Evolutionary conservation across 129 eudicot genomes (phyloP).

Genomic region (Sambucus nigra): DNA sequence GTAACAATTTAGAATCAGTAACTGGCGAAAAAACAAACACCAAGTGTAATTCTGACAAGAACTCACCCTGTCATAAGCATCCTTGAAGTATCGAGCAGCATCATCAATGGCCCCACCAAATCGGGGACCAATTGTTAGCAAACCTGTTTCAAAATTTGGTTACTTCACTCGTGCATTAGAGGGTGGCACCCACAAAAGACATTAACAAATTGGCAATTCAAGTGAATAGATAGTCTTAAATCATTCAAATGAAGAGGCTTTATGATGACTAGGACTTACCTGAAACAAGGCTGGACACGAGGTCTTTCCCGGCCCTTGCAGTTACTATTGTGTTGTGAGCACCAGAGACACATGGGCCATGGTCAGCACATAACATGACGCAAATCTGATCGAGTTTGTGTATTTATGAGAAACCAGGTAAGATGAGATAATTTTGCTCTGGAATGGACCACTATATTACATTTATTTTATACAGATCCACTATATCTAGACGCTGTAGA

Average conservation of each 20-base stretch:
- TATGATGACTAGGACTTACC: conserved; percentile 27
- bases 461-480: too few relatives aligned
- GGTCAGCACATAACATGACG: conserved; percentile 98
- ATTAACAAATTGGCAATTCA: not conserved
- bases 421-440: not conserved
- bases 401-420: conserved; percentile 7
- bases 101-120: conserved; percentile 99
- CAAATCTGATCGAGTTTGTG: conserved; percentile 52
- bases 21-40: conserved; percentile 5
- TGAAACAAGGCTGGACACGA: conserved; percentile 90
- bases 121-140: conserved; percentile 97
- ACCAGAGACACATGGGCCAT: conserved; percentile 99
- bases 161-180: not conserved
- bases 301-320: conserved; percentile 99
- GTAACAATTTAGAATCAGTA: conserved; percentile 8
- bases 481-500: too few relatives aligned
- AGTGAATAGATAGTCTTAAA: not conserved
- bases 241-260: not conserved
- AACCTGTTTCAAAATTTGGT: conserved; percentile 46
- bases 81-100: conserved; percentile 98
- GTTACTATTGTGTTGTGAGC: conserved; percentile 98
- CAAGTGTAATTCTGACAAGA: conserved; percentile 16
- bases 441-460: not conserved
- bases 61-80: conserved; percentile 90
- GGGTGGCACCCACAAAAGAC: not conserved